phyloP scores from a whole-genome alignment of 768 basidiomycete species.

The Lenzites betulinus region DNA sequence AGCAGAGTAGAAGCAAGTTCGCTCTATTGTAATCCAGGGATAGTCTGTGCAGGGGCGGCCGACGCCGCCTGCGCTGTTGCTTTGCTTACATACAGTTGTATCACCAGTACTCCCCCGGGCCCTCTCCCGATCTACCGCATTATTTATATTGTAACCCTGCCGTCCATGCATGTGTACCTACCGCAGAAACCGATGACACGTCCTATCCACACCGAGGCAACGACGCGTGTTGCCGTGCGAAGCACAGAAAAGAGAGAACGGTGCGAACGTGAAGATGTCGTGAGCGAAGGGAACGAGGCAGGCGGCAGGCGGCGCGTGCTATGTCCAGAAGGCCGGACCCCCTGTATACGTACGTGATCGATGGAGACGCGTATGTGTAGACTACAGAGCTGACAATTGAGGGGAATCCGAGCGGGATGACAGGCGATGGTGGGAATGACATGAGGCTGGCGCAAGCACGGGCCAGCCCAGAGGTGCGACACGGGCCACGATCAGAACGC shows the following conservation, averaged over 20 bases:
- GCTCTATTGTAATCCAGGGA: slow-evolving; percentile 19
- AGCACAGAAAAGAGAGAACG: neutral
- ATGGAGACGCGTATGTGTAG: neutral
- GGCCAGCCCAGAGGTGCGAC: neutral
- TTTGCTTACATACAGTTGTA: slow-evolving; percentile 10
- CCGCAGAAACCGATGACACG: slow-evolving; percentile 1
- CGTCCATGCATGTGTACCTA: slow-evolving; percentile 15
- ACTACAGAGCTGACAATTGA: slow-evolving; percentile 5
- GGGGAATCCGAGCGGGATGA: slow-evolving; percentile 3
- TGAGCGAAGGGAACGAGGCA: slow-evolving; percentile 2
- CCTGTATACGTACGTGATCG: slow-evolving; percentile 4
- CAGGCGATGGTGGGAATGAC: neutral
- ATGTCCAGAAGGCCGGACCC: neutral
- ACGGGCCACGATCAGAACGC: slow-evolving; percentile 41
- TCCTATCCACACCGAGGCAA: neutral
- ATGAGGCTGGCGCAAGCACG: neutral
- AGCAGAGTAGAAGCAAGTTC: neutral
- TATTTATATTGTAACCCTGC: slow-evolving; percentile 13
- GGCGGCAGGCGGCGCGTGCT: neutral
- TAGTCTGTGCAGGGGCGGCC: neutral
- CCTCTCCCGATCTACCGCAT: slow-evolving; percentile 3
- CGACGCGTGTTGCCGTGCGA: neutral
- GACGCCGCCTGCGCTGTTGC: neutral
- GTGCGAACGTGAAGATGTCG: slow-evolving; percentile 9
- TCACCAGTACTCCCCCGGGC: neutral